Evolutionary conservation across 495 filamentous ascomycete species (phyloP).

Genomic region (Aspergillus olivimuriae): DNA sequence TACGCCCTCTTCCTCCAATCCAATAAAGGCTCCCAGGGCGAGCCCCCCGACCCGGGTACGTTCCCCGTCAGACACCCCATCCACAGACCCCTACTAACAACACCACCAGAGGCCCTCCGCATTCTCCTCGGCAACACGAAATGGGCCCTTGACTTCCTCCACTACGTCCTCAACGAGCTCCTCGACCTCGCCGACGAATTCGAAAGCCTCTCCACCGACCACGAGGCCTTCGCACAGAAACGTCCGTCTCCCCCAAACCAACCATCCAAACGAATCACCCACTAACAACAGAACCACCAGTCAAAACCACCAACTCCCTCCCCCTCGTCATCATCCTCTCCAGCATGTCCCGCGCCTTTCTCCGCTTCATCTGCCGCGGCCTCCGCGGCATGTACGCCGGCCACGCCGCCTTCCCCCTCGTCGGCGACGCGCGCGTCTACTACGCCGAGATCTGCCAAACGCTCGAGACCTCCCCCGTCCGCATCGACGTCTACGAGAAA

Average conservation of each 20-base stretch:
- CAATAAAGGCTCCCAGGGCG: slow-evolving; percentile 39
- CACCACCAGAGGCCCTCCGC: slow-evolving; percentile 32
- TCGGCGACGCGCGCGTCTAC: slow-evolving; percentile 32
- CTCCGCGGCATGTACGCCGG: slow-evolving; percentile 42
- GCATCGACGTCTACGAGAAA: slow-evolving; percentile 43
- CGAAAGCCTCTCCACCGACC: slow-evolving; percentile 31
- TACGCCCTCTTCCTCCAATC: slow-evolving; percentile 55
- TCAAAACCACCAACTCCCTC: slow-evolving; percentile 47
- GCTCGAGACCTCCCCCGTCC: slow-evolving; percentile 36
- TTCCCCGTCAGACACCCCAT: neutral
- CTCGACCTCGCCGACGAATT: slow-evolving; percentile 55
- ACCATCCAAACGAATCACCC: slow-evolving; percentile 1
- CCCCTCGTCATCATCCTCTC: slow-evolving; percentile 65
- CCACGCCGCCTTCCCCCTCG: slow-evolving; percentile 25
- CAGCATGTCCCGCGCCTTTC: slow-evolving; percentile 65
- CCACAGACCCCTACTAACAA: slow-evolving; percentile 21
- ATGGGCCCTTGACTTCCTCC: slow-evolving; percentile 65
- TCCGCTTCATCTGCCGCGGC: slow-evolving; percentile 60
- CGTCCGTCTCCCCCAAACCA: slow-evolving; percentile 22
- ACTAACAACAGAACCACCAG: slow-evolving; percentile 23
- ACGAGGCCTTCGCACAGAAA: slow-evolving; percentile 39
- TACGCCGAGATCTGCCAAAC: slow-evolving; percentile 37
- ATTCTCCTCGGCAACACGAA: slow-evolving; percentile 41
- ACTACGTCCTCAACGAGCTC: slow-evolving; percentile 62
- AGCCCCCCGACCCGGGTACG: slow-evolving; percentile 60